These are phyloP conservation scores for Ambrosia hybrid DNA, from an alignment of 140 eudicot genomes.

Conservation along the genomic window DNA sequence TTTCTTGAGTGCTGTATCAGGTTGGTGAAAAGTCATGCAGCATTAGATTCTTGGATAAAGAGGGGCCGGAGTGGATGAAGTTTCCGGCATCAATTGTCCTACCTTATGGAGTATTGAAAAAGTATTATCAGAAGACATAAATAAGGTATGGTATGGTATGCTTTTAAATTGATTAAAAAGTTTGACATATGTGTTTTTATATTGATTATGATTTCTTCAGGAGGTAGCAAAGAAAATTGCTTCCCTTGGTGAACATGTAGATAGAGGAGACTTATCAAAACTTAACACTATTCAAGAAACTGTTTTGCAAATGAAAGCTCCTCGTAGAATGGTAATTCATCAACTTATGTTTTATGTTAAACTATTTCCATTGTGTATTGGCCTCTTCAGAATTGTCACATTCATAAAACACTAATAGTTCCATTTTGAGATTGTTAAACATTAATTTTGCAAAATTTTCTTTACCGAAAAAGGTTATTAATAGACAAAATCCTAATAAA, in stretches of 20 bases:
- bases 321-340: slow-evolving; percentile 46
- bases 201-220: slow-evolving; percentile 25
- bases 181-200: not conserved
- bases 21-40: slow-evolving; percentile 93
- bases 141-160: slow-evolving; percentile 74
- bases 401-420: slow-evolving; percentile 11
- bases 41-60: slow-evolving; percentile 69
- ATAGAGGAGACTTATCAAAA: slow-evolving; percentile 44
- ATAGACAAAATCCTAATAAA: slow-evolving; percentile 10
- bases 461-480: not conserved
- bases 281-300: slow-evolving; percentile 43
- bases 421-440: not conserved
- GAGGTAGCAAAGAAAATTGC: slow-evolving; percentile 43
- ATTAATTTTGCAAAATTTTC: not conserved
- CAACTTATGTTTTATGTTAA: slow-evolving; percentile 7
- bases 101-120: slow-evolving; percentile 86
- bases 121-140: slow-evolving; percentile 64
- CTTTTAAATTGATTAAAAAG: too few relatives aligned
- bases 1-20: slow-evolving; percentile 32
- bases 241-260: slow-evolving; percentile 33
- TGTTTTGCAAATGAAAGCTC: slow-evolving; percentile 46
- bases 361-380: not conserved
- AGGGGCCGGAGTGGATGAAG: slow-evolving; percentile 72
- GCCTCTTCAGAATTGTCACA: not conserved
- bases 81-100: slow-evolving; percentile 87